Base-by-base conservation (phyloP, 352 stramenopile species). In the Aphanomyces euteiches region DNA sequence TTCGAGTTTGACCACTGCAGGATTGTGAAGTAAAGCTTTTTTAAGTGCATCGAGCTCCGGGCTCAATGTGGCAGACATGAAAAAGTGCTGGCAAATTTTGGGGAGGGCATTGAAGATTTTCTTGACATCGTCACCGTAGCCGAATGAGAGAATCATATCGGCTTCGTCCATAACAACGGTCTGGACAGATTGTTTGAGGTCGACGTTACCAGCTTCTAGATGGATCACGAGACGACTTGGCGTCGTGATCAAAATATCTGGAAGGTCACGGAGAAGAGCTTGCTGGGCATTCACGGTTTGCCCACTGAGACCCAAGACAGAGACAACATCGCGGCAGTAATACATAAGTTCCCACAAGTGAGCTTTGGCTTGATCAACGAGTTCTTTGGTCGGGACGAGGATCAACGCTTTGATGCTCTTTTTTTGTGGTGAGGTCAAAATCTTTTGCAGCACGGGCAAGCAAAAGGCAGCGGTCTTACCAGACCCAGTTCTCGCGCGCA, bases 81-180 rank as follows among this genome's bases (percentile, higher is more conserved):
- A 96, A 59, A 99, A 98, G 54, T 87, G 97, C 85, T 99, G 97
- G 73, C 91, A 99, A 34, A 97, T 98, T 77, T 98, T 98, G n/a
- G 97, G 96, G 41, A 99, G 74, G 43, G 84, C 84, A 73, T 97
- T 97, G 72, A 97, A 94, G 72, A 98, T 98, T 72, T 88, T 89
- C 15, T 89, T 88, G 75, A 98, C 89, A 74, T 98, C 90, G 17
- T 97, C 90, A 38, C 85, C 85, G 74, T 97, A 98, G 74, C 95
- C 93, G 80, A 98, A 99, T 34, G 93, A 98, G 17, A 99, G 87
- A 71, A 99, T 96, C 43, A 99, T 79, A 82, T 99, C 97, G 17
- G 97, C 97, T 78, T 99, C 97, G 75, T 99, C 97, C 65, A 99
- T 97, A 36, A 99, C 96, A 15, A 99, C 82, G 3, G 92, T 98